A percentile compares a stretch with the other conserved stretches of the same genome.
Conservation (phyloP, 2,329 filamentous ascomycete genomes). For the Clonostachys rosea region DNA sequence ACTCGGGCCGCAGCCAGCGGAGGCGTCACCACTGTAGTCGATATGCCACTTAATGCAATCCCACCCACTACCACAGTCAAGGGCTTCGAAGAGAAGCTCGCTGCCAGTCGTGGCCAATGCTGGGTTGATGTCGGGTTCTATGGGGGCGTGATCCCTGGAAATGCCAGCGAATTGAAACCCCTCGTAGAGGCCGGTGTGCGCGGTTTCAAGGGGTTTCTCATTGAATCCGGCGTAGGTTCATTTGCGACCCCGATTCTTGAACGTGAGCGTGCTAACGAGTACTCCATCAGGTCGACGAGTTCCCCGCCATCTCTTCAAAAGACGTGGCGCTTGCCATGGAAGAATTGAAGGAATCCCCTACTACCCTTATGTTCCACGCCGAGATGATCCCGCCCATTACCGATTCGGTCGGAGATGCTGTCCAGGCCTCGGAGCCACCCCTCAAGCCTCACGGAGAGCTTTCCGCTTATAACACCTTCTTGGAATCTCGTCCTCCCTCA, state of each 20-base stretch:
- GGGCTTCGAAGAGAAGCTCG: conserved; percentile 79
- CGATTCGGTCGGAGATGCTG: conserved; percentile 72
- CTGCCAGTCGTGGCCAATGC: conserved; percentile 79
- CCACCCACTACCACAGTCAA: conserved; percentile 88
- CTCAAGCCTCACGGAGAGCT: conserved; percentile 67
- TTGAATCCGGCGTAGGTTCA: conserved; percentile 84
- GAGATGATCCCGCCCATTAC: conserved; percentile 94
- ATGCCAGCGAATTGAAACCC: conserved; percentile 71
- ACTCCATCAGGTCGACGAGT: conserved; percentile 74
- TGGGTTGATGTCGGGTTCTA: conserved; percentile 99
- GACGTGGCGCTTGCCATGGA: conserved; percentile 80
- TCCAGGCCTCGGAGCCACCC: conserved; percentile 65
- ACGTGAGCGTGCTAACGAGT: conserved; percentile 6
- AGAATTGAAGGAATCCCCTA: conserved; percentile 74
- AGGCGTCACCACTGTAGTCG: conserved; percentile 92
- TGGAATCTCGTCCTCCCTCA: conserved; percentile 80
- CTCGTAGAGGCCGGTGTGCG: conserved; percentile 82
- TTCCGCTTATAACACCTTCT: conserved; percentile 81
- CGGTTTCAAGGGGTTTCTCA: conserved; percentile 96
- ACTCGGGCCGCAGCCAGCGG: conserved; percentile 92
- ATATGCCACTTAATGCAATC: conserved; percentile 97
- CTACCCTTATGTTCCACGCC: conserved; percentile 97
- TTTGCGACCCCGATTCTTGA: background rate
- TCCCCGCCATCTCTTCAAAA: conserved; percentile 77
- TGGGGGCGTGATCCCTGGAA: conserved; percentile 89